Conservation (phyloP, 306 rosid species). For the Ammopiptanthus mongolicus region DNA sequence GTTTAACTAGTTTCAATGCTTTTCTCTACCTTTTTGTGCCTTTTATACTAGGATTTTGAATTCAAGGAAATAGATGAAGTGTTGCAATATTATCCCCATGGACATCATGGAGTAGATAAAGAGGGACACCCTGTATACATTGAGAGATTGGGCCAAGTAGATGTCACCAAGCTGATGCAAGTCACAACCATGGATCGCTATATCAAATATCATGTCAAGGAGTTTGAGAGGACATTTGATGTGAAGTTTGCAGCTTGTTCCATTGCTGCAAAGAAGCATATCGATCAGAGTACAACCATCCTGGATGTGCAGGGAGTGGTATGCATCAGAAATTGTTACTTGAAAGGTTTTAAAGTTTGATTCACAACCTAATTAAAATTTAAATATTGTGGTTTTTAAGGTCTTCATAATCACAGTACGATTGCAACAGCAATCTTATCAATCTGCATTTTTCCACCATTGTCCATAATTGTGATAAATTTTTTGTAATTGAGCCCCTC, state of each 20-base stretch:
- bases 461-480: too few species aligned
- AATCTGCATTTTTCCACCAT: too few species aligned
- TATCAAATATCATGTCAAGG: slow-evolving; percentile 69
- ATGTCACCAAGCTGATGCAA: slow-evolving; percentile 68
- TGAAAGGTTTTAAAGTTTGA: not conserved
- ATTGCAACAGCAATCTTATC: too few species aligned
- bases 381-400: too few species aligned
- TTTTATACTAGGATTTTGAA: slow-evolving; percentile 58
- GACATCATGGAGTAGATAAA: slow-evolving; percentile 88
- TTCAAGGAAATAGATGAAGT: slow-evolving; percentile 74
- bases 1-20: not conserved
- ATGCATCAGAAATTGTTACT: slow-evolving; percentile 24
- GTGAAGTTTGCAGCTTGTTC: slow-evolving; percentile 84
- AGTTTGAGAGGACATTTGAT: slow-evolving; percentile 80
- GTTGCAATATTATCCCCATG: slow-evolving; percentile 77
- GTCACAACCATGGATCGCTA: slow-evolving; percentile 83
- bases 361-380: not conserved
- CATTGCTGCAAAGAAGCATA: slow-evolving; percentile 81
- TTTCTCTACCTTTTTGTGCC: not conserved
- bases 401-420: too few species aligned
- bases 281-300: slow-evolving; percentile 94
- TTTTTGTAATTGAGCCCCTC: too few species aligned
- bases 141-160: slow-evolving; percentile 79
- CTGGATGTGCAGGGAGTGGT: slow-evolving; percentile 98
- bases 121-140: slow-evolving; percentile 89